phyloP scores from a whole-genome alignment of 2,329 filamentous ascomycete species.

The Pseudogymnoascus sp. region DNA sequence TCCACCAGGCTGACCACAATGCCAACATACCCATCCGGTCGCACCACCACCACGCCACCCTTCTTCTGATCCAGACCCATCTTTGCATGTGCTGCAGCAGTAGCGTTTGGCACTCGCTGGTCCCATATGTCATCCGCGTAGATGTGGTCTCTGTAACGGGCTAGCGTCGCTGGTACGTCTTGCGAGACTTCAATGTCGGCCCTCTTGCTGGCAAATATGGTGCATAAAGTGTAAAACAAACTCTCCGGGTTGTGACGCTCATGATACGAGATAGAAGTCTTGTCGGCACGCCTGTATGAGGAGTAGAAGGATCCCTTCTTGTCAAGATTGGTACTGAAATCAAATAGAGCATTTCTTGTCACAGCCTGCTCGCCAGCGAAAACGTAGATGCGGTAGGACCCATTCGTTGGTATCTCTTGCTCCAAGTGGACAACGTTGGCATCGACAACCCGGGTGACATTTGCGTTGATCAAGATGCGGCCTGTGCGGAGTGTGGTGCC shows the following conservation, averaged over 20 bases:
- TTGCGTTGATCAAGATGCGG: conserved; percentile 66
- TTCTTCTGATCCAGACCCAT: conserved; percentile 69
- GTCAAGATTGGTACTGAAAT: conserved; percentile 60
- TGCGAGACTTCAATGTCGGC: conserved; percentile 64
- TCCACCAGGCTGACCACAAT: conserved; percentile 67
- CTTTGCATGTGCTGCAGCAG: conserved; percentile 75
- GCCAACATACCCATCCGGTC: conserved; percentile 83
- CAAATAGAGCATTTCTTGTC: conserved; percentile 56
- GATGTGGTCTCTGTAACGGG: conserved; percentile 71
- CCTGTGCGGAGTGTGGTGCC: conserved; percentile 64
- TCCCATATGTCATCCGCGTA: conserved; percentile 83
- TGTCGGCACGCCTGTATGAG: conserved; percentile 55
- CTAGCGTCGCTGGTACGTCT: conserved; percentile 63
- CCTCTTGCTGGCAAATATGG: conserved; percentile 64
- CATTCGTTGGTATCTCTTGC: conserved; percentile 83
- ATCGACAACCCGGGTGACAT: conserved; percentile 80
- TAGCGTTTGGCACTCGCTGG: conserved; percentile 58
- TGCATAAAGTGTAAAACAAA: conserved; percentile 70
- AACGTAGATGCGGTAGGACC: conserved; percentile 77
- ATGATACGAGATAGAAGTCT: conserved; percentile 60
- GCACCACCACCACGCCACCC: conserved; percentile 74
- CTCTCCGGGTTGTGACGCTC: conserved; percentile 82
- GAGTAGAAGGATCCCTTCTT: conserved; percentile 66
- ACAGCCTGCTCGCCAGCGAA: conserved; percentile 65
- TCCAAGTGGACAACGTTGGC: conserved; percentile 86